Evolutionary conservation across 2,329 filamentous ascomycete species (phyloP), one percentile per base, ranked within the genome.

Genomic region (Cladosporium cucumerinum): DNA sequence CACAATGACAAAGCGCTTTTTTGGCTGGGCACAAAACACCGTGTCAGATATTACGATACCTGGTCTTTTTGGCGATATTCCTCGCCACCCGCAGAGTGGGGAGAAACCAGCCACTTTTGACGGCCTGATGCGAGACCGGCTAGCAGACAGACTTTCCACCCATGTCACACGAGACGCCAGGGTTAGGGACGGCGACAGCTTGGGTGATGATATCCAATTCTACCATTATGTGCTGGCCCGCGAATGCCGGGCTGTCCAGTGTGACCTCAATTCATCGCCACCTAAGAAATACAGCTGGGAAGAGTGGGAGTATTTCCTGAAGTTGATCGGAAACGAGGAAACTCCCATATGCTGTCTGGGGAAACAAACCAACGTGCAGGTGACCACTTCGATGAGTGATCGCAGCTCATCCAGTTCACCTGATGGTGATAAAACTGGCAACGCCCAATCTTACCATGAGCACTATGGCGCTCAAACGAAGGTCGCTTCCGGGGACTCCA

Each of bases 171-270:
- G 26, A 21, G 62, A 52, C 7, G 62, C 32, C 18, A 21, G 28
- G 51, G 11, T 5, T 5, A 57, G 23, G 23, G 48, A 76, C 4
- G 81, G 79, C 3, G 79, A 85, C 57, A 64, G 76, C 1, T 66
- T 79, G 0, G 77, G 81, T 36, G 75, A 81, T 32, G 83, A 84
- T 65, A 78, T 81, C 5, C 81, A 82, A 64, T 85, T 85, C 69
- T 85, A 83, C 67, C 80, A 82, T 64, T 82, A 77, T 54, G 72
- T 83, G 0, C 74, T 84, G 0, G 76, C 79, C 0, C 78, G 78
- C 18, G 82, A 83, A 67, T 70, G 80, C 25, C 73, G 79, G 3
- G 71, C 76, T 10, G 63, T 83, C 5, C 79, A 82, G 72, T 76
- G 74, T 51, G 79, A 83, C 61, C 66, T 80, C 16, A 68, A 75